Percentiles rank a stretch among this genome's conserved stretches.
phyloP scores from a whole-genome alignment of 1,284 basidiomycete genomes.

The Earliella scabrosa region DNA sequence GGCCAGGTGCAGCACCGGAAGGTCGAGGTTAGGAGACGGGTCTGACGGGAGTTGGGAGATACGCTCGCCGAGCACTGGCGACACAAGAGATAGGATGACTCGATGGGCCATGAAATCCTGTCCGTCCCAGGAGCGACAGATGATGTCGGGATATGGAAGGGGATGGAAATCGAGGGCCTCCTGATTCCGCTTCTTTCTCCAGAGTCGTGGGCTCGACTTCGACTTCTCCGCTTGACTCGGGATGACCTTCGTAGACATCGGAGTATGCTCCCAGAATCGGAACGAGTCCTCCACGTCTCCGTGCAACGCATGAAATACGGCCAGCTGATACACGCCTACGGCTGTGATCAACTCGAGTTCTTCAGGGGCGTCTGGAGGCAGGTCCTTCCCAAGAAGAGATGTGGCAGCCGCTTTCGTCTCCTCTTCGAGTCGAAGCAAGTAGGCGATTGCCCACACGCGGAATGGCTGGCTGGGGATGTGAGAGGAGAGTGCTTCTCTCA shows the following conservation, averaged over 20 bases:
- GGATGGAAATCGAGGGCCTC: slow-evolving; percentile 1
- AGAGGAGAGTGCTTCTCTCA: neutral
- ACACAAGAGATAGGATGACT: slow-evolving; percentile 46
- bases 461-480: slow-evolving; percentile 5
- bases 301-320: neutral
- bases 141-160: slow-evolving; percentile 37
- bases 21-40: neutral
- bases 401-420: slow-evolving; percentile 7
- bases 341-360: slow-evolving; percentile 11
- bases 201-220: no score
- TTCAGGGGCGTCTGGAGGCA: slow-evolving; percentile 7
- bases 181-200: neutral
- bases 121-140: slow-evolving; percentile 51
- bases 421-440: slow-evolving; percentile 5
- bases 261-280: neutral
- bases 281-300: neutral
- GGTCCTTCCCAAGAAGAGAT: neutral
- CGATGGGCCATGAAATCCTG: slow-evolving; percentile 49
- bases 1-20: no score
- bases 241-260: no score
- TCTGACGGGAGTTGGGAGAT: neutral
- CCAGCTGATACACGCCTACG: slow-evolving; percentile 11
- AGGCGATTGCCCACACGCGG: slow-evolving; percentile 16
- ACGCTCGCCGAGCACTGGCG: slow-evolving; percentile 32
- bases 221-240: neutral